phyloP scores from a whole-genome alignment of 2,329 filamentous ascomycete species.

The Neodidymelliopsis sp. region DNA sequence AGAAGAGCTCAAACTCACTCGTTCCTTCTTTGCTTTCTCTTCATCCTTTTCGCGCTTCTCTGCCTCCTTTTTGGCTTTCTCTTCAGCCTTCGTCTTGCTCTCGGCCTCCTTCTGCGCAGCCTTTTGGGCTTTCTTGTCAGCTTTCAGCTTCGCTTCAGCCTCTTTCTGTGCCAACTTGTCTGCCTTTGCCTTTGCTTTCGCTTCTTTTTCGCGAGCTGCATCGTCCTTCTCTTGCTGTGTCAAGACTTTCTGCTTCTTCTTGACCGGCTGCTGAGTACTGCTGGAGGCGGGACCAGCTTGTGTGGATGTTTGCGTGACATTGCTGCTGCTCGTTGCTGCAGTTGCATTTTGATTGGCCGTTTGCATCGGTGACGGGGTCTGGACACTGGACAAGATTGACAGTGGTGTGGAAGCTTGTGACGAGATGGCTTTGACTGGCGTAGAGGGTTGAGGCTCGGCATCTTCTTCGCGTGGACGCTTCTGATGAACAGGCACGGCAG shows the following conservation, averaged over 20 bases:
- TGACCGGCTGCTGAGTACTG: conserved; percentile 45
- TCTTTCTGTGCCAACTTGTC: conserved; percentile 47
- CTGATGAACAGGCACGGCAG: conserved; percentile 27
- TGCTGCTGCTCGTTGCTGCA: conserved; percentile 25
- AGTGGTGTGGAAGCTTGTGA: conserved; percentile 43
- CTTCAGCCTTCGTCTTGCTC: conserved; percentile 49
- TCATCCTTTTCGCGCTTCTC: conserved; percentile 56
- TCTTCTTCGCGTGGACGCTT: conserved; percentile 48
- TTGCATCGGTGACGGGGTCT: conserved; percentile 43
- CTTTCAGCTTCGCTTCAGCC: conserved; percentile 45
- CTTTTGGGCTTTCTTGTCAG: conserved; percentile 46
- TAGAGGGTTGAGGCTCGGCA: conserved; percentile 31
- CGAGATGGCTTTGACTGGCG: conserved; percentile 35
- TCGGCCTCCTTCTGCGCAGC: conserved; percentile 46
- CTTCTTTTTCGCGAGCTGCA: conserved; percentile 48
- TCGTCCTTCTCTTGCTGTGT: conserved; percentile 54
- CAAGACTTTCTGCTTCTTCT: conserved; percentile 55
- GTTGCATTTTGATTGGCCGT: conserved; percentile 15
- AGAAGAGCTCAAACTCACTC: conserved; percentile 41
- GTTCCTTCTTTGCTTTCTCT: conserved; percentile 49
- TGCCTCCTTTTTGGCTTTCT: conserved; percentile 54
- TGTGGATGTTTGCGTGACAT: conserved; percentile 15
- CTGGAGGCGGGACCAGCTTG: conserved; percentile 7
- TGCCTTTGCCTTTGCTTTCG: conserved; percentile 46
- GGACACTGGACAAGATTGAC: conserved; percentile 39